phyloP scores from a whole-genome alignment of 345 rosid genomes.

The Lepidium aucheri region DNA sequence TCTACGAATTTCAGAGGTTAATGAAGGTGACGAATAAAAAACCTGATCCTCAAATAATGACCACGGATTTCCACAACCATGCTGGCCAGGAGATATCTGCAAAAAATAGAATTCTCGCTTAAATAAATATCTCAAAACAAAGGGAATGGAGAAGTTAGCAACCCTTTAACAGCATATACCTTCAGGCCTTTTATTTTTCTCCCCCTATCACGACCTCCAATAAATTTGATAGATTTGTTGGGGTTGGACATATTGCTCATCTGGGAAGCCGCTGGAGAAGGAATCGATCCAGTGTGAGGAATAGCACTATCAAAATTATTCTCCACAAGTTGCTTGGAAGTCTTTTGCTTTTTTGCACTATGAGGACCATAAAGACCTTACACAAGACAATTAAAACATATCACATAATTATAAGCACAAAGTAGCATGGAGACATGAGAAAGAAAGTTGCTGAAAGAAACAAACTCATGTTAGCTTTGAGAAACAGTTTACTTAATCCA shows the following conservation, averaged over 20 bases:
- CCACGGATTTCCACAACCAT: conserved; percentile 87
- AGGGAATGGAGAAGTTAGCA: not conserved
- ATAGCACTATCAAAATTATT: conserved; percentile 50
- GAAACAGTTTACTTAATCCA: not conserved
- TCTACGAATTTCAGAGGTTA: conserved; percentile 3
- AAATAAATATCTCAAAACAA: not conserved
- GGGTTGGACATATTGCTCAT: conserved; percentile 94
- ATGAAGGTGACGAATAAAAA: conserved; percentile 3
- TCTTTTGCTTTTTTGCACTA: conserved; percentile 67
- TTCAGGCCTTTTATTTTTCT: conserved; percentile 70
- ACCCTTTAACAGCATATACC: conserved; percentile 42
- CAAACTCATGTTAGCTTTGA: not conserved
- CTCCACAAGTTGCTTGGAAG: conserved; percentile 55
- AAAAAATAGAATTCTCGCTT: conserved; percentile 18
- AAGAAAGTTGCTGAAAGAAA: not conserved
- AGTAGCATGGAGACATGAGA: not conserved
- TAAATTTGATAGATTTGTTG: conserved; percentile 57
- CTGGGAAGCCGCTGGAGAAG: conserved; percentile 87
- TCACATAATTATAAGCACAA: conserved; percentile 7
- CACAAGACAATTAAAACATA: conserved; percentile 21
- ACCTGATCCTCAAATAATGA: conserved; percentile 99
- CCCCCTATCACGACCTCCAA: conserved; percentile 65
- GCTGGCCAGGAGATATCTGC: conserved; percentile 70
- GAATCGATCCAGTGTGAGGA: conserved; percentile 51
- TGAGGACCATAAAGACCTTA: conserved; percentile 71